Evolutionary conservation across 192 early-diverging fungal species (phyloP), one percentile per base, ranked within the genome.

Genomic region (Backusella tuberculispora): DNA sequence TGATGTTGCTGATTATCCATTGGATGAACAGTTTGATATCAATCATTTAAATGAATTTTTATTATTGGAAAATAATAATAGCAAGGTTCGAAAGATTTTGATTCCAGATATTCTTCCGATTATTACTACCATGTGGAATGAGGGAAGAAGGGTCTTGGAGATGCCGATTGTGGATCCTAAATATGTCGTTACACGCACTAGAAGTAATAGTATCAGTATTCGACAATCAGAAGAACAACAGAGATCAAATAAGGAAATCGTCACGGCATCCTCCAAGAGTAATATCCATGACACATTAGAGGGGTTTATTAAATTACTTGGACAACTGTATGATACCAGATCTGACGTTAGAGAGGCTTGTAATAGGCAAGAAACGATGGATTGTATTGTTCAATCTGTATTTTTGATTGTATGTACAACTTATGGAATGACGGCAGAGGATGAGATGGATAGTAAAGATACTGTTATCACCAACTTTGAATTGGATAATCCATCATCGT

Each of bases 321-420:
- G 48, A 8, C 70, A 77, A 21, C 9, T 72, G 26, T 77, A 77
- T 34, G 40, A 40, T 41, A n/a, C 44, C 21, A 26, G 47, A 42
- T 19, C 38, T 41, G 80, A 85, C 15, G 84, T 91, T 47, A 85
- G 83, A 56, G 89, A 90, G 19, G 76, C 79, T 29, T 85, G 87
- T 50, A 69, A 66, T 12, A 86, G 76, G 5, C 76, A 76, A 14
- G 90, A 91, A n/a, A 77, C 81, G n/a, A 75, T 89, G 56, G 88
- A 89, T 47, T 75, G 73, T 13, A 66, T 91, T 17, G 78, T 90
- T 9, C 73, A 78, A 29, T 81, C 85, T 37, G 21, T 90, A 7
- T 92, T 91, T 73, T 80, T 77, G 9, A 77, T 89, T 15, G 81
- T 89, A 5, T 88, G 84, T 47, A 72, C 78, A 15, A 78, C 75